Evolutionary conservation across 2,329 filamentous ascomycete genomes (phyloP).

Genomic region (Pezicula carpinea): DNA sequence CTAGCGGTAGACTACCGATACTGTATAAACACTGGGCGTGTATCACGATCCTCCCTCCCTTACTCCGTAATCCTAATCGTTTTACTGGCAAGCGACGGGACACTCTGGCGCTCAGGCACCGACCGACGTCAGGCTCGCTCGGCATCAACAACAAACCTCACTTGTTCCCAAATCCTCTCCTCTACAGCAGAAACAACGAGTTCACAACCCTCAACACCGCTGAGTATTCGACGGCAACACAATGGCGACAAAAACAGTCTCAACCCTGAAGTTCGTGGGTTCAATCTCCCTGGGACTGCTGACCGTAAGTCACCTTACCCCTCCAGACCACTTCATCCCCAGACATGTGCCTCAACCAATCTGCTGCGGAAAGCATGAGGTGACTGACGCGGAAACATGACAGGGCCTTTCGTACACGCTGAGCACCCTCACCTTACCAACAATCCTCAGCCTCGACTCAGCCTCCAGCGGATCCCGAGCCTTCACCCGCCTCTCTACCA

Average conservation of each 20-base stretch:
- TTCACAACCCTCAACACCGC: not conserved
- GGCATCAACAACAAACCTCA: too few relatives aligned
- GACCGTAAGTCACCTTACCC: constrained; percentile 58
- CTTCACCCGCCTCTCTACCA: constrained; percentile 61
- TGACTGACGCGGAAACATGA: not conserved
- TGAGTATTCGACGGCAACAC: constrained; percentile 21
- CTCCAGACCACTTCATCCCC: constrained; percentile 6
- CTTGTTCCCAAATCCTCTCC: too few relatives aligned
- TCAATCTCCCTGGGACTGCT: constrained; percentile 83
- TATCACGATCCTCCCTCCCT: too few relatives aligned
- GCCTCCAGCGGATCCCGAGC: constrained; percentile 66
- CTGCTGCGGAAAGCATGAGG: not conserved
- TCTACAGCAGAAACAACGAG: not conserved
- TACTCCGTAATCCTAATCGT: too few relatives aligned
- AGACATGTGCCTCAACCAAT: not conserved
- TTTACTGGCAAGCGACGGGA: too few relatives aligned
- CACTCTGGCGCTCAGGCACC: too few relatives aligned
- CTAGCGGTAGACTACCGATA: too few relatives aligned
- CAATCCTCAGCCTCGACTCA: constrained; percentile 75
- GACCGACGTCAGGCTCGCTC: too few relatives aligned
- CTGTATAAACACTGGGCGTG: too few relatives aligned
- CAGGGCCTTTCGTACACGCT: constrained; percentile 88
- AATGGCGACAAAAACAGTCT: constrained; percentile 67
- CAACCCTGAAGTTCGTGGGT: constrained; percentile 86
- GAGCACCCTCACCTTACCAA: constrained; percentile 71